Percentiles rank a stretch among this genome's conserved stretches.
Conservation (phyloP, 306 rosid genomes). For the Vigna hirtella region DNA sequence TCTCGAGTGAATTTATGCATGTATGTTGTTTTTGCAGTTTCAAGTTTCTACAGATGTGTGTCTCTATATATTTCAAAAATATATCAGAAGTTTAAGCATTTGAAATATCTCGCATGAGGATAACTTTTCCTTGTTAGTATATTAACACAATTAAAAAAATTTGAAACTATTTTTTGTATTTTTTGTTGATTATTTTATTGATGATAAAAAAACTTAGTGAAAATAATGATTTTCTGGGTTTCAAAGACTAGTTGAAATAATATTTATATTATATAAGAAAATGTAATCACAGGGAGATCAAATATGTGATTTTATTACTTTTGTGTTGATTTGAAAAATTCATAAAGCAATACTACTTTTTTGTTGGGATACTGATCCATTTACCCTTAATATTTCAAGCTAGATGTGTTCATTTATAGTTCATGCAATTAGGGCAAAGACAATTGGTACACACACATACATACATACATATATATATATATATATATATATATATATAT, state of each 20-base stretch:
- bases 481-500: too few relatives aligned
- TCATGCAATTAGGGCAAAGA: background rate
- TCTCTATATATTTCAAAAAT: too few relatives aligned
- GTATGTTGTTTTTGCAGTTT: too few relatives aligned
- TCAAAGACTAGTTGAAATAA: background rate
- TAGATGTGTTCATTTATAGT: background rate
- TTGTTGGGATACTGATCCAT: too few relatives aligned
- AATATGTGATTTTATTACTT: background rate
- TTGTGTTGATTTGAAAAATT: background rate
- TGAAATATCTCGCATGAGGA: background rate
- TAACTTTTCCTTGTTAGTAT: background rate
- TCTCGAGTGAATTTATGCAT: too few relatives aligned
- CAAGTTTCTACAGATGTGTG: too few relatives aligned
- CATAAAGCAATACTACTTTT: background rate
- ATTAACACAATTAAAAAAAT: background rate
- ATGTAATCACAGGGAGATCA: background rate
- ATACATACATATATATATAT: too few relatives aligned
- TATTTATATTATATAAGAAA: background rate
- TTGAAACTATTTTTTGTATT: background rate
- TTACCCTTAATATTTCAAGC: background rate
- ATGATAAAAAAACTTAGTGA: too few relatives aligned
- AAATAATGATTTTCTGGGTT: background rate
- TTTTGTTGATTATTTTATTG: background rate
- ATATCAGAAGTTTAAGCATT: too few relatives aligned
- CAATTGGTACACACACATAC: background rate